Evolutionary conservation across 2,329 filamentous ascomycete genomes (phyloP), one percentile per base, ranked within the genome.

Genomic region (Penicillium sp.): DNA sequence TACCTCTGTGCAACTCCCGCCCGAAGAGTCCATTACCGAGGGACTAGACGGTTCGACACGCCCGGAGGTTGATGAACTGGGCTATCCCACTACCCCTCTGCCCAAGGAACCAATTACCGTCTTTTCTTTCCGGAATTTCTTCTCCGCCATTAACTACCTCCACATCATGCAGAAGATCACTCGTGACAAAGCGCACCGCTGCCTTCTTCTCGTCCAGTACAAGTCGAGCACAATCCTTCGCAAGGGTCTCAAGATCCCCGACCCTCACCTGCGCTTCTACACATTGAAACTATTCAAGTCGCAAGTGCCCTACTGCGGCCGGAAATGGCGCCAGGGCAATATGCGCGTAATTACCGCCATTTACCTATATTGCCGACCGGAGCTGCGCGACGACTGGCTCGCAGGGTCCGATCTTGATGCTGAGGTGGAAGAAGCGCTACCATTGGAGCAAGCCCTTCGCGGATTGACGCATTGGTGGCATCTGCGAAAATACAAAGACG

Each of bases 301-400:
- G 50, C 93, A 98, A 69, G 93, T 98, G 4, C 93, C 93, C 1
- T 98, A 95, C 74, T 97, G 91, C 68, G 91, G 93, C 18, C 85
- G 93, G 35, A 98, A 98, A 73, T 98, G 93, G 93, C 84, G 93
- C 11, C 93, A 97, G 72, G 84, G 84, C 58, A 97, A 98, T 69
- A 98, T 98, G 93, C 87, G 91, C 45, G 90, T 97, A 62, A 98
- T 98, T 64, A 98, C 93, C 0, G 89, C 90, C 3, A 88, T 98
- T 1, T 98, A 96, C 68, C 76, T 98, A 40, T 88, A 95, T 70
- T 95, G 91, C 63, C 80, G 89, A 6, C 91, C 91, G 0, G 91
- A 97, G 67, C 77, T 98, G 37, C 80, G 91, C 24, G 93, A 98
- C 63, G 93, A 96, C 70, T 97, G 93, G 91, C 77, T 97, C 1